Percentiles rank a stretch among this genome's conserved stretches.
Evolutionary conservation across 179 eudicot genomes (phyloP).

Genomic region (Spergularia azorica): DNA sequence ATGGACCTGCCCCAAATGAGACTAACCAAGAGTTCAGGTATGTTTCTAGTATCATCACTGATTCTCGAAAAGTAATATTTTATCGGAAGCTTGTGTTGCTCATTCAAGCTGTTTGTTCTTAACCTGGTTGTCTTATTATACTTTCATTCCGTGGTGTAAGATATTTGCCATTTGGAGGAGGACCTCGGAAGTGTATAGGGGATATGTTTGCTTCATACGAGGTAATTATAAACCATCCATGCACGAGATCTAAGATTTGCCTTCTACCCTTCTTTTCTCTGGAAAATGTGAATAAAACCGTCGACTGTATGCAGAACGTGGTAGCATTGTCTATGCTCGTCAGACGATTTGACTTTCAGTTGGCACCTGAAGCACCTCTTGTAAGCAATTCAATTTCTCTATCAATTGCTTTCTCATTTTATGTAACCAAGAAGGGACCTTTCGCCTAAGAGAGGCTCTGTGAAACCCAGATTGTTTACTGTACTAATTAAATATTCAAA

Average conservation of each 20-base stretch:
- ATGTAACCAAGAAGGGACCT: neutral
- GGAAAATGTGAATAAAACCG: neutral
- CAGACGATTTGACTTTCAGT: slow-evolving; percentile 78
- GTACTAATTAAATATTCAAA: neutral
- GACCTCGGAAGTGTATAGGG: slow-evolving; percentile 94
- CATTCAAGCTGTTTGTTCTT: slow-evolving; percentile 9
- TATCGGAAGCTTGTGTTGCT: neutral
- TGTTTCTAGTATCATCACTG: neutral
- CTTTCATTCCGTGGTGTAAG: slow-evolving; percentile 25
- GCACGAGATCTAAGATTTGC: neutral
- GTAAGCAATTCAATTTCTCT: slow-evolving; percentile 48
- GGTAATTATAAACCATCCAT: slow-evolving; percentile 44
- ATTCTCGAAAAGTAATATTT: neutral
- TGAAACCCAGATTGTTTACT: neutral
- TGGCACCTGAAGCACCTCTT: slow-evolving; percentile 91
- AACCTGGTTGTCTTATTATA: neutral
- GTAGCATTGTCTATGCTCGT: slow-evolving; percentile 94
- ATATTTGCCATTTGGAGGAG: slow-evolving; percentile 98
- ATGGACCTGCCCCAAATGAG: slow-evolving; percentile 93
- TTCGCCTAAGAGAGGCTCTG: neutral
- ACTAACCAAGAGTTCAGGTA: slow-evolving; percentile 93
- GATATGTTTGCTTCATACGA: slow-evolving; percentile 97
- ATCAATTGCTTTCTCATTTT: neutral
- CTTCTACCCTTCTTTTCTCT: neutral
- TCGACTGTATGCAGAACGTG: slow-evolving; percentile 54